Conservation (phyloP, 352 stramenopile genomes). For the Phytophthora kernoviae region DNA sequence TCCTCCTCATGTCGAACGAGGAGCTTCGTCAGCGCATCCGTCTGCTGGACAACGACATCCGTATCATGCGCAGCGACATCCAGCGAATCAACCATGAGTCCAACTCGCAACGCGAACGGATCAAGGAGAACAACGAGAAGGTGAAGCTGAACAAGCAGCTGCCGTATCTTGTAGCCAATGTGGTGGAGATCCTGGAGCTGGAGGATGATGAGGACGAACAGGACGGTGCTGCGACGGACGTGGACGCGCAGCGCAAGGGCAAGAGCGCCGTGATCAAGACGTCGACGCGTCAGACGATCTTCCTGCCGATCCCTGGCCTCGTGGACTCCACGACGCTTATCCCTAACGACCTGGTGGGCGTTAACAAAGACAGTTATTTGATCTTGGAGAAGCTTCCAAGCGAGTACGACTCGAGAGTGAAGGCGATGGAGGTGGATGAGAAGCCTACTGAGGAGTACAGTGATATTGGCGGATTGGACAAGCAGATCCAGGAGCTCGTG, state of each 20-base stretch:
- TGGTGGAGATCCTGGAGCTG: conserved; percentile 93
- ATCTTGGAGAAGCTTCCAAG: conserved; percentile 98
- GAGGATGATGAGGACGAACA: conserved; percentile 94
- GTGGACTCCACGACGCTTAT: conserved; percentile 95
- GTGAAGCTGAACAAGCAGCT: conserved; percentile 99
- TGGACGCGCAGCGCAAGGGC: conserved; percentile 90
- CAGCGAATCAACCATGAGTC: conserved; percentile 97
- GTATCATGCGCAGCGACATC: conserved; percentile 97
- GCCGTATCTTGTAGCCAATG: conserved; percentile 98
- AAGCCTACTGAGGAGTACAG: conserved; percentile 95
- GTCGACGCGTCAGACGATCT: conserved; percentile 98
- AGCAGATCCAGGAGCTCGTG: conserved; percentile 99
- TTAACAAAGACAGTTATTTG: conserved; percentile 99
- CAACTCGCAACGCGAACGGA: conserved; percentile 92
- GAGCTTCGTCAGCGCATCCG: conserved; percentile 96
- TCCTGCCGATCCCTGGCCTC: conserved; percentile 97
- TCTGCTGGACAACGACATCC: conserved; percentile 96
- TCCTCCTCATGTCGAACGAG: conserved; percentile 94
- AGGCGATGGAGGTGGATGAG: conserved; percentile 98
- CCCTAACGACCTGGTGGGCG: conserved; percentile 97
- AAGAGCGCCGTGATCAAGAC: conserved; percentile 98
- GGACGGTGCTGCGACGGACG: conserved; percentile 92
- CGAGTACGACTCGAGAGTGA: conserved; percentile 98
- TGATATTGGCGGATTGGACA: conserved; percentile 97
- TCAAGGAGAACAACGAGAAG: conserved; percentile 99